These are phyloP conservation scores for Fraxinus platypoda DNA, from an alignment of 305 asterid genomes.

Conservation along the genomic window DNA sequence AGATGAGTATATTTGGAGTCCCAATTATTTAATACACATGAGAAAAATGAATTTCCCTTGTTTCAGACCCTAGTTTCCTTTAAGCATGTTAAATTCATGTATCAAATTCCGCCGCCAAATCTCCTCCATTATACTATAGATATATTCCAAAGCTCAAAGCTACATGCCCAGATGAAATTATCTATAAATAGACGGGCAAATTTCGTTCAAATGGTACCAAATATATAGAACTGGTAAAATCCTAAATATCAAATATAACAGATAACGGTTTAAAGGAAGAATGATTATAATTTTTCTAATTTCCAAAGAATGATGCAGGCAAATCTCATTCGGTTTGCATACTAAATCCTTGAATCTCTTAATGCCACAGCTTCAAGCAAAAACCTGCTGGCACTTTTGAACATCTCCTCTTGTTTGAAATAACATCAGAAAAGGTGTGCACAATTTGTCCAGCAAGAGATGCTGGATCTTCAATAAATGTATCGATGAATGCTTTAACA, in stretches of 20 bases:
- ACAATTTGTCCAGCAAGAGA: slow-evolving; percentile 80
- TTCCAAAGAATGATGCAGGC: slow-evolving; percentile 29
- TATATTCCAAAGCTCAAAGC: not conserved
- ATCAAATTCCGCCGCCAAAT: not conserved
- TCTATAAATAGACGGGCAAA: slow-evolving; percentile 3
- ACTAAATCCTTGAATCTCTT: slow-evolving; percentile 16
- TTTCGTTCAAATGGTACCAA: slow-evolving; percentile 3
- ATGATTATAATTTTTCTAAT: slow-evolving; percentile 18
- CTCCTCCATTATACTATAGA: not conserved
- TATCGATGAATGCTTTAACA: slow-evolving; percentile 68
- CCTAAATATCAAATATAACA: not conserved
- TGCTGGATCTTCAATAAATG: slow-evolving; percentile 68
- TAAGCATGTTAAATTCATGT: not conserved
- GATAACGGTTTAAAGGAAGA: slow-evolving; percentile 20
- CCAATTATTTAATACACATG: not conserved
- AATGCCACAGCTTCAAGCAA: slow-evolving; percentile 89
- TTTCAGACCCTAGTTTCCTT: too few species aligned
- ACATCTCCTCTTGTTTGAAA: slow-evolving; percentile 60
- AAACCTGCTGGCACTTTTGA: slow-evolving; percentile 59
- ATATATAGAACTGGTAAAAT: slow-evolving; percentile 1
- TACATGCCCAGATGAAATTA: not conserved
- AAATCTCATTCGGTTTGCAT: slow-evolving; percentile 5
- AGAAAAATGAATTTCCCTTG: not conserved
- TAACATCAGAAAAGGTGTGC: slow-evolving; percentile 60
- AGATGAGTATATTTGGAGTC: not conserved